Base-by-base conservation (phyloP, 768 basidiomycete genomes). In the Serendipita sp. region DNA sequence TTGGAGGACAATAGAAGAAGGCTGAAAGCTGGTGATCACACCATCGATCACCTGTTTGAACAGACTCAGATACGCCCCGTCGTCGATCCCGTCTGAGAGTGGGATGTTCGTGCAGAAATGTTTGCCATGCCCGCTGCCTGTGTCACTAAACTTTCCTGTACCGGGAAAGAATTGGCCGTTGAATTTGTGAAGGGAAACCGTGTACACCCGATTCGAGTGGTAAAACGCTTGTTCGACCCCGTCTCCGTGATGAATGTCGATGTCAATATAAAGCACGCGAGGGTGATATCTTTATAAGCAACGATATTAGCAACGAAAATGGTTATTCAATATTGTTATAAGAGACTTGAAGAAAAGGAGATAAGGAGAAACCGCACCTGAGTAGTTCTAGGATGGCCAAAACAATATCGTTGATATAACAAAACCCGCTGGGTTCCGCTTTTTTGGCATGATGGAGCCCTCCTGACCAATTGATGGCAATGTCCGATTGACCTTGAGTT, bases 151-250 rank as follows among this genome's bases (percentile, higher is more conserved):
- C 74, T 96, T 94, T n/a, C 96, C 96, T 3, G 96, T 99, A 46
- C 96, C 96, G 32, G 96, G 96, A 75, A 99, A 99, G 75, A 89
- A 99, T 74, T 99, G 96, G 38, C 96, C 96, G 68, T 97, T n/a
- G n/a, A n/a, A 99, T 74, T 98, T 97, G 73, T 99, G 96, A 75
- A 98, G 96, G 70, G 90, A 93, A 71, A 86, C 86, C 0, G 95
- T 98, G 96, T 98, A 98, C 65, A 99, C 96, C 48, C 96, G 82
- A 73, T 99, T 95, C 24, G 96, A 98, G 2, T 93, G 94, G 74
- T 98, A 99, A 74, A 99, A 99, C 0, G 96, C 96, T 75, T 99
- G 96, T 73, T 99, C 96, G 28, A 99, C 96, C 47, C 96, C 96
- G 74, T 99, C 96, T 15, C 96, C 96, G 67, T 99, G 96, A 72